Evolutionary conservation across 768 basidiomycete species (phyloP), one percentile per base, ranked within the genome.

Genomic region (Mycena kentingensis): DNA sequence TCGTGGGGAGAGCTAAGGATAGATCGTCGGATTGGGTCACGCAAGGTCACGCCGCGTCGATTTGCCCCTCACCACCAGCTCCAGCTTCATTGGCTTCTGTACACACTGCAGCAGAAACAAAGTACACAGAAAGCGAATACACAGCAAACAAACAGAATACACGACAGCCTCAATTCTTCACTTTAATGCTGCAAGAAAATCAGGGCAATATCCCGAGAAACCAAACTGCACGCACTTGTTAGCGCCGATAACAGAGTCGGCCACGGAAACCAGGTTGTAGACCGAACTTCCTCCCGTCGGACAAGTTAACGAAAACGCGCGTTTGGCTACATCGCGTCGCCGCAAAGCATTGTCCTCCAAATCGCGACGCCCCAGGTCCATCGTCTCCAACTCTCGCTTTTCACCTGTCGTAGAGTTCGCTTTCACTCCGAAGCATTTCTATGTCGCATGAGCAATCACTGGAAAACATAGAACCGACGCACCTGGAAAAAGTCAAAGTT

Each of bases 401-500:
- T 28, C n/a, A 27, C 49, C 15, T 37, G 31, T 47, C 3, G 25
- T 51, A 6, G 57, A 48, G 2, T 46, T 31, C 1, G 52, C 46
- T 22, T 58, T 48, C 2, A 46, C 15, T 1, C 57, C 57, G 34
- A 58, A 58, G 49, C 57, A 58, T 48, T 58, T 58, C 57, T 58
- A 35, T 2, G n/a, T 25, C 6, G 29, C 10, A 11, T 35, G 32
- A 28, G n/a, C 2, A 11, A 22, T 7, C 13, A 16, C 36, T 7
- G 4, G 24, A 4, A 45, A 36, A 16, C 3, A 2, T 7, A 16
- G n/a, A 13, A 19, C 5, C 8, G 7, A 13, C 28, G 24, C 35
- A 54, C 57, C 64, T 75, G 68, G 68, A 73, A 71, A 10, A 77
- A 51, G 37, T 73, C 65, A 41, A 73, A 74, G 11, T 73, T 61